Evolutionary conservation across 441 rosid species (phyloP), one percentile per base, ranked within the genome.

Genomic region (Capsella rubella): DNA sequence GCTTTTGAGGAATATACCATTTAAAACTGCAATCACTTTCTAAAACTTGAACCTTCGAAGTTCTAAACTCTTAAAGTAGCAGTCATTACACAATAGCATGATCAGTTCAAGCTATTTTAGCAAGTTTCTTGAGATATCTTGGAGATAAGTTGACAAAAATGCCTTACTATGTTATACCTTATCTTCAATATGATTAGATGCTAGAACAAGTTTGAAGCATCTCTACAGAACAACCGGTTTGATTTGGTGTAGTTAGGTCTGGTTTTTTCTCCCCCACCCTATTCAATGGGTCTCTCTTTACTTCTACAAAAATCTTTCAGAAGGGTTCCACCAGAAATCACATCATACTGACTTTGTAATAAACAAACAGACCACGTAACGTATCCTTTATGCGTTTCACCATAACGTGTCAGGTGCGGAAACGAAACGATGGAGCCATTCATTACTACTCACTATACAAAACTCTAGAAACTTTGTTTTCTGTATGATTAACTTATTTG

Each of bases 311-410:
- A 45, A 43, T 62, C 76, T 14, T 18, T 27, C 37, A n/a, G 21
- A 45, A 53, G 25, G 71, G 59, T 64, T 64, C 77, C 77, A 64
- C 71, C 42, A 65, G 14, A 64, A 46, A 47, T 56, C 77, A 29
- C 47, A 64, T 73, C 77, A 31, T 64, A 32, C n/a, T 55, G 64
- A 64, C 64, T 73, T 54, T 43, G 1, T 0, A 21, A 42, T 52
- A 51, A 29, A 29, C 61, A 29, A 50, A 50, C 43, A 61, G 50
- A 61, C 52, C 49, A 71, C 53, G 52, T 15, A 61, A 61, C 75
- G 52, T 60, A 60, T 39, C 27, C 28, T 0, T 7, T 16, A 27
- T 29, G 25, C 51, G 50, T 34, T 40, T 52, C 34, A 45, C 62
- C n/a, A 52, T 42, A 29, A 71, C 75, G 69, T 71, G 75, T 71